Base-by-base conservation (phyloP, 192 early-diverging fungal species). In the Backusella morwellensis region DNA sequence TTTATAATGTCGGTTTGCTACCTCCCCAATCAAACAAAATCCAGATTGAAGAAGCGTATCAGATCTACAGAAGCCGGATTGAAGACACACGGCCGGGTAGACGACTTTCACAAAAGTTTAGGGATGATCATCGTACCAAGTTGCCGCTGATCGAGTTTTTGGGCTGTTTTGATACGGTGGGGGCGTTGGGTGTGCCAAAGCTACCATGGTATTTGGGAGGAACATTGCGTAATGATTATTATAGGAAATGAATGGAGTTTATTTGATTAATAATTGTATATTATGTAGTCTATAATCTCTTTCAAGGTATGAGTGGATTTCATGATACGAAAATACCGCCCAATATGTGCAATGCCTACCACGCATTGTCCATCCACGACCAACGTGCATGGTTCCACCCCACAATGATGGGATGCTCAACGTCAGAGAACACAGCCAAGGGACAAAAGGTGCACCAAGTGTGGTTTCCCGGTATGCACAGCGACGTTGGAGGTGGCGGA, bases 91-190 rank as follows among this genome's bases (percentile, higher is more conserved):
- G 12, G 0, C 77, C 77, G 36, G 44, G 73, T 21, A 32, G 9
- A 63, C 40, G n/a, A 12, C 19, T 14, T 0, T 52, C 77, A 1
- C 4, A 34, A 17, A n/a, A 47, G 15, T 78, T 78, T 50, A 19
- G 77, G 8, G n/a, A 70, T 41, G n/a, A 41, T 23, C 35, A 70
- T 41, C 6, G 3, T 14, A 73, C 34, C 0, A 32, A 47, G 50
- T 9, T 72, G 5, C 77, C 77, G 8, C n/a, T 35, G 6, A 78
- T 78, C 26, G 15, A 56, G n/a, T 78, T 78, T 35, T 47, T 78
- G 7, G 77, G 77, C 0, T 78, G 77, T 17, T 78, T 78, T 73
- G 77, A 78, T 67, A 78, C 77, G 0, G 77, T 78, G 17, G 77
- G 77, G 0, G 29, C 40, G 3, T 72, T 78, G 9, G 77, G 77